Evolutionary conservation across 2,329 filamentous ascomycete genomes (phyloP).

Genomic region (Coniochaeta pulveracea): DNA sequence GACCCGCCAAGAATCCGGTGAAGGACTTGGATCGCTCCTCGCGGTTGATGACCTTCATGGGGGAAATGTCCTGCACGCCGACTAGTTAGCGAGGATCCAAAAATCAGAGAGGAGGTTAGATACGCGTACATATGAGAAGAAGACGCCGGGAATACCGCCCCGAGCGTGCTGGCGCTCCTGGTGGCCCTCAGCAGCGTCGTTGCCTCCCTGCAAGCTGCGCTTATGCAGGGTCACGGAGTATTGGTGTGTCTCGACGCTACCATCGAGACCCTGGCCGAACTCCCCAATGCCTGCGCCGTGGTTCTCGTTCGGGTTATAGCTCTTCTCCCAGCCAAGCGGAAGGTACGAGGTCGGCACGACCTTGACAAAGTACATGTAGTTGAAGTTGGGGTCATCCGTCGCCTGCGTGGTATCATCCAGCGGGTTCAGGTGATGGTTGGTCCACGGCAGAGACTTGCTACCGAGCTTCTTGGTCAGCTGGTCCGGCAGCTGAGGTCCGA

Average conservation of each 20-base stretch:
- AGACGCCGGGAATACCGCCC: constrained; percentile 91
- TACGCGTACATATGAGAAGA: constrained; percentile 88
- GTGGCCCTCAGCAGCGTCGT: constrained; percentile 78
- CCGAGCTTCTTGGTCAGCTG: constrained; percentile 51
- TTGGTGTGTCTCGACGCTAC: constrained; percentile 93
- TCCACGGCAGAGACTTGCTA: constrained; percentile 51
- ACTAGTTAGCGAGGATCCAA: not conserved
- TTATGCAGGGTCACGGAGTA: constrained; percentile 97
- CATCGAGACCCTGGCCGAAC: constrained; percentile 54
- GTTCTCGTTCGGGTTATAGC: constrained; percentile 21
- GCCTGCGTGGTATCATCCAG: constrained; percentile 70
- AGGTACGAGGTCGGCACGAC: constrained; percentile 94
- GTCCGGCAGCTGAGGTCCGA: constrained; percentile 83
- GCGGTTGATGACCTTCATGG: constrained; percentile 98
- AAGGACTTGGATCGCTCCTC: constrained; percentile 86
- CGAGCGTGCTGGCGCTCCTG: constrained; percentile 81
- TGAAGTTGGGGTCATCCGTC: constrained; percentile 74
- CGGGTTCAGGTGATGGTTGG: constrained; percentile 85
- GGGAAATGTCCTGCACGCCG: constrained; percentile 73
- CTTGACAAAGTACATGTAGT: constrained; percentile 99
- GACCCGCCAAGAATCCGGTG: constrained; percentile 80
- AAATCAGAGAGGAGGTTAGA: not conserved
- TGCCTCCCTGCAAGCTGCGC: constrained; percentile 72
- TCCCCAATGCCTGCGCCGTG: constrained; percentile 54
- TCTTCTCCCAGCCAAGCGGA: constrained; percentile 74